Conservation (phyloP, 2,329 filamentous ascomycete species). For the Thielaviopsis cerberus region DNA sequence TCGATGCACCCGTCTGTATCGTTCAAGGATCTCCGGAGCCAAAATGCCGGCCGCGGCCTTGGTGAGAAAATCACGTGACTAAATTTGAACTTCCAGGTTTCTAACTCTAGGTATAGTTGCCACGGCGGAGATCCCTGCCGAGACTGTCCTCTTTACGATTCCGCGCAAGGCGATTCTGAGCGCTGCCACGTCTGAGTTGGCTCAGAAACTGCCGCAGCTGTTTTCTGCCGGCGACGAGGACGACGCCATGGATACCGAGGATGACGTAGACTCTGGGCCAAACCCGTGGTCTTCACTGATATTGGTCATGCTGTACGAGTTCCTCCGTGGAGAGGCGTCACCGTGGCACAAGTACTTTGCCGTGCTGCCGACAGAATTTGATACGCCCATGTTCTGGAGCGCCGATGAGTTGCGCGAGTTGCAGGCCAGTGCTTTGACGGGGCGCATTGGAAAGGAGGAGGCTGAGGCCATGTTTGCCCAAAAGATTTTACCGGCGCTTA, state of each 20-base stretch:
- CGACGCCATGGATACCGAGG: constrained; percentile 20
- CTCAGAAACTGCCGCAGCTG: constrained; percentile 34
- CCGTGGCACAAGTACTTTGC: constrained; percentile 63
- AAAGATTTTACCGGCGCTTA: constrained; percentile 32
- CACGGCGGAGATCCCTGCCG: constrained; percentile 46
- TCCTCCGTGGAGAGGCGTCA: constrained; percentile 37
- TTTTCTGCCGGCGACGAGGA: constrained; percentile 23
- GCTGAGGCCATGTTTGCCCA: constrained; percentile 51
- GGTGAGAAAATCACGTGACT: constrained; percentile 20
- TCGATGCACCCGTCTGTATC: constrained; percentile 34
- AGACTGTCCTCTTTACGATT: constrained; percentile 65
- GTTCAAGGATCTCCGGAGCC: constrained; percentile 32
- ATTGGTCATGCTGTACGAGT: constrained; percentile 64
- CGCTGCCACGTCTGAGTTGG: constrained; percentile 51
- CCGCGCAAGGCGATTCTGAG: constrained; percentile 55
- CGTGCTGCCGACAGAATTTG: constrained; percentile 51
- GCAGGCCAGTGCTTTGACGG: constrained; percentile 56
- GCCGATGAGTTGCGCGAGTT: constrained; percentile 49
- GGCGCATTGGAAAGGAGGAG: constrained; percentile 55
- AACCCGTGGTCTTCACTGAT: constrained; percentile 46
- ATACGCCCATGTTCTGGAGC: constrained; percentile 84
- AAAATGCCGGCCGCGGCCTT: constrained; percentile 36
- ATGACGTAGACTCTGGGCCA: constrained; percentile 19
- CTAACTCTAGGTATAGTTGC: constrained; percentile 36
- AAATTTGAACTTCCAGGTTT: not conserved